phyloP scores from a whole-genome alignment of 208 protist species.

The Borovskyia barvae region DNA sequence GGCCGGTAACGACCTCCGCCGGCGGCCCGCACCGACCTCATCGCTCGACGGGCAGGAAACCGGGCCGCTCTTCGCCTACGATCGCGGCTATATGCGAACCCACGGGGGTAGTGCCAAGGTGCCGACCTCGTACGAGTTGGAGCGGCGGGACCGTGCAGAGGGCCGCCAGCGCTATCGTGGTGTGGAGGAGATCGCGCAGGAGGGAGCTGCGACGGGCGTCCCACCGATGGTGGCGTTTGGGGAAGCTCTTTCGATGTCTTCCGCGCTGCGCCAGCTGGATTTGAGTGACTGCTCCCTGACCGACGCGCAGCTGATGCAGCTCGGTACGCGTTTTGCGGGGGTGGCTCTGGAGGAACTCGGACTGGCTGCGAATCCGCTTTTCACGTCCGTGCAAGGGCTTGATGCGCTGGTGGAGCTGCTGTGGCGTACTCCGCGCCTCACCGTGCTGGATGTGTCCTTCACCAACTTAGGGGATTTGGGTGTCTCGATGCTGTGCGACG shows the following conservation, averaged over 20 bases:
- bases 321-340: conserved; percentile 24
- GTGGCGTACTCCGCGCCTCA: conserved; percentile 19
- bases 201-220: not conserved
- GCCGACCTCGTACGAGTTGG: conserved; percentile 76
- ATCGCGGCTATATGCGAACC: conserved; percentile 47
- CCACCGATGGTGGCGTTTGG: conserved; percentile 40
- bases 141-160: conserved; percentile 55
- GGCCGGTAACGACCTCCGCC: conserved; percentile 64
- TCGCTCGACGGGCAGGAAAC: not conserved
- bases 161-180: conserved; percentile 63
- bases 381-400: conserved; percentile 29
- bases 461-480: conserved; percentile 68
- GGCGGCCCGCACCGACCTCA: not conserved
- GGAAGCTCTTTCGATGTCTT: conserved; percentile 48
- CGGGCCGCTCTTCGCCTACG: conserved; percentile 63
- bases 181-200: conserved; percentile 13
- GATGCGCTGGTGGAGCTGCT: conserved; percentile 51
- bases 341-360: conserved; percentile 41
- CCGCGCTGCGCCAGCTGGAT: conserved; percentile 43
- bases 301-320: conserved; percentile 28
- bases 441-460: conserved; percentile 60
- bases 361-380: conserved; percentile 64
- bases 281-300: conserved; percentile 49
- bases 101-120: conserved; percentile 38
- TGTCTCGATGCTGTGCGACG: conserved; percentile 67